These are phyloP conservation scores for Pulicaria dysenterica DNA, from an alignment of 129 eudicot genomes.

Conservation along the genomic window DNA sequence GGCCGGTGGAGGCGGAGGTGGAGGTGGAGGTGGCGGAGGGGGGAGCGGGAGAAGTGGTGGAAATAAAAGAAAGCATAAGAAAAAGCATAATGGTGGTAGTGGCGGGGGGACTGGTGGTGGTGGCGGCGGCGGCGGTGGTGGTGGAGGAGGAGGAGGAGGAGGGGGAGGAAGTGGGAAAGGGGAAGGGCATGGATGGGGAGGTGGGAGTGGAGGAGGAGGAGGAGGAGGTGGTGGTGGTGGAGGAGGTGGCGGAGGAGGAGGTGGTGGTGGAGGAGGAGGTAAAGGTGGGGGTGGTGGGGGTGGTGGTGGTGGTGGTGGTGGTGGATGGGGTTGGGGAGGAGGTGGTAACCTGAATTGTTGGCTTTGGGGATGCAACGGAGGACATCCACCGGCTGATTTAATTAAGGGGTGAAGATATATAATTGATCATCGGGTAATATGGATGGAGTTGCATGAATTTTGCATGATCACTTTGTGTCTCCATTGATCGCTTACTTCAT, in stretches of 20 bases:
- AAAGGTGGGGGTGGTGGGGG: not conserved
- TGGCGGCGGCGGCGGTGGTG: not conserved
- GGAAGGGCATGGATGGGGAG: not conserved
- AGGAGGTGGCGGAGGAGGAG: not conserved
- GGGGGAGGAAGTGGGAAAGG: not conserved
- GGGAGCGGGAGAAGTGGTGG: not conserved
- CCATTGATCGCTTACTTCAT: not conserved
- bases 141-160: not conserved
- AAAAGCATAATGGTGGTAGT: not conserved
- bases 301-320: not conserved
- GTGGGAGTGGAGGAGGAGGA: not conserved
- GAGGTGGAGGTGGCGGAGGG: not conserved
- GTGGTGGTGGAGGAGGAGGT: not conserved
- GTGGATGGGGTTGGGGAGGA: conserved; percentile 2
- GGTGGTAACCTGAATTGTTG: conserved; percentile 24
- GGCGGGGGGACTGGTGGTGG: not conserved
- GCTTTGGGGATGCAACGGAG: conserved; percentile 31
- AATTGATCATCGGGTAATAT: not conserved
- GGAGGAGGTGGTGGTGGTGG: not conserved
- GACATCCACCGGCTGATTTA: not conserved
- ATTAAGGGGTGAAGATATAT: conserved; percentile 12
- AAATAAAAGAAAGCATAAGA: not conserved
- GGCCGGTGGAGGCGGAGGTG: not conserved
- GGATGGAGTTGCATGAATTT: not conserved
- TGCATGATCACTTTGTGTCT: not conserved